phyloP scores from a whole-genome alignment of 2,329 filamentous ascomycete genomes.

The Coniosporium tulheliwenetii region DNA sequence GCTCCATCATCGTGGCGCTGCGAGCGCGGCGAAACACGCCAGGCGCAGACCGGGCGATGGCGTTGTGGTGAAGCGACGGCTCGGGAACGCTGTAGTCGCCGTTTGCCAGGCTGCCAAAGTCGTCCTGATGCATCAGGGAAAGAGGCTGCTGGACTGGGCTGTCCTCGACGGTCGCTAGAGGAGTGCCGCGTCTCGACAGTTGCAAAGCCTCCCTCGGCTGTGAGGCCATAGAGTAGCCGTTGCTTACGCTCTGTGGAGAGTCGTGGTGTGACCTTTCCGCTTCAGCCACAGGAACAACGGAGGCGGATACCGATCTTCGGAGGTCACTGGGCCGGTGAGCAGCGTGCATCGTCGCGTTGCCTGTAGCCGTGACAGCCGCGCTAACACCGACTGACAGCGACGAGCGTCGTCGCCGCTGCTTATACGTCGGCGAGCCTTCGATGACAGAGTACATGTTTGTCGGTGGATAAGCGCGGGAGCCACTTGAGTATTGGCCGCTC shows the following conservation, averaged over 20 bases:
- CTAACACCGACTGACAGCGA: conserved; percentile 76
- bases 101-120: conserved; percentile 46
- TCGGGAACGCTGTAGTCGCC: conserved; percentile 34
- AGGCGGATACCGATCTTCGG: conserved; percentile 76
- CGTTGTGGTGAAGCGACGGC: conserved; percentile 38
- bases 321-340: conserved; percentile 77
- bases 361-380: conserved; percentile 45
- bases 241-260: conserved; percentile 62
- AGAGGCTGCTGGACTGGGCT: conserved; percentile 60
- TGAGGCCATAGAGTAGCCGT: conserved; percentile 53
- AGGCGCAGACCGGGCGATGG: conserved; percentile 43
- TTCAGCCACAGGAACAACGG: conserved; percentile 68
- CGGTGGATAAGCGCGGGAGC: conserved; percentile 47
- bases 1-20: conserved; percentile 91
- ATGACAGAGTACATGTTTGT: conserved; percentile 90
- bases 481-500: conserved; percentile 62
- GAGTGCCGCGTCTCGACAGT: conserved; percentile 82
- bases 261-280: conserved; percentile 64
- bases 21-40: conserved; percentile 78
- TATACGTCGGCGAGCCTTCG: conserved; percentile 96
- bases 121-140: conserved; percentile 51
- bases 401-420: conserved; percentile 85
- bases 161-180: conserved; percentile 69
- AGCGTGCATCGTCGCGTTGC: conserved; percentile 31
- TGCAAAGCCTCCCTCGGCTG: conserved; percentile 71